Percentiles rank a stretch among this genome's conserved stretches.
phyloP scores from a whole-genome alignment of 768 basidiomycete species.

The Serpula lacrymans region DNA sequence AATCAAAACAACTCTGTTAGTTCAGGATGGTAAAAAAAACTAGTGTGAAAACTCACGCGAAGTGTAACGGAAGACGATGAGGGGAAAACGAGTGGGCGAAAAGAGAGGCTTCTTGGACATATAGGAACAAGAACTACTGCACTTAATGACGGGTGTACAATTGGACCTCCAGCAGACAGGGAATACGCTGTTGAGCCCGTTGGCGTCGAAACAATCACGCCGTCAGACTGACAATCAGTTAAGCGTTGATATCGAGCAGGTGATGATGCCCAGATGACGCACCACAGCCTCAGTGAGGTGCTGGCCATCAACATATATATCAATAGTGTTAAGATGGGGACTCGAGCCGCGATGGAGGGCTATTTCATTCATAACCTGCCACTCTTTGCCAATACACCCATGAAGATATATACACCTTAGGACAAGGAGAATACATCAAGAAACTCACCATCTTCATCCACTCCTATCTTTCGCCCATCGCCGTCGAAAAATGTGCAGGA shows the following conservation, averaged over 20 bases:
- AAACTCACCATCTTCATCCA: conserved; percentile 54
- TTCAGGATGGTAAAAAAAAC: background rate
- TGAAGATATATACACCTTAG: too few species aligned
- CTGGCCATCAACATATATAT: conserved; percentile 91
- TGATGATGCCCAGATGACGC: conserved; percentile 30
- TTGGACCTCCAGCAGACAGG: conserved; percentile 91
- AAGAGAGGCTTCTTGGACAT: conserved; percentile 88
- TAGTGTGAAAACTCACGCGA: conserved; percentile 45
- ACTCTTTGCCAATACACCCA: too few species aligned
- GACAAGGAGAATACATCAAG: conserved; percentile 1
- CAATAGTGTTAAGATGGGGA: conserved; percentile 89
- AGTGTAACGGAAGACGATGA: conserved; percentile 73
- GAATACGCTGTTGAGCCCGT: conserved; percentile 98
- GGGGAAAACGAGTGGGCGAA: conserved; percentile 89
- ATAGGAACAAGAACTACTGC: conserved; percentile 94
- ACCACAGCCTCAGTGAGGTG: conserved; percentile 95
- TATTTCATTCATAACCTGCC: conserved; percentile 98
- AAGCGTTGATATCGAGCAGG: conserved; percentile 9
- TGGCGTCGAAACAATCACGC: conserved; percentile 91
- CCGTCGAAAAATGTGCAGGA: conserved; percentile 74
- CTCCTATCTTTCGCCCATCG: conserved; percentile 52
- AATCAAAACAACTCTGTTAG: conserved; percentile 2
- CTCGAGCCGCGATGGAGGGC: conserved; percentile 89
- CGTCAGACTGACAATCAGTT: conserved; percentile 67
- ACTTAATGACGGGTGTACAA: conserved; percentile 89